Evolutionary conservation across 2,329 filamentous ascomycete genomes (phyloP).

Genomic region (Dactylellina cionopaga): DNA sequence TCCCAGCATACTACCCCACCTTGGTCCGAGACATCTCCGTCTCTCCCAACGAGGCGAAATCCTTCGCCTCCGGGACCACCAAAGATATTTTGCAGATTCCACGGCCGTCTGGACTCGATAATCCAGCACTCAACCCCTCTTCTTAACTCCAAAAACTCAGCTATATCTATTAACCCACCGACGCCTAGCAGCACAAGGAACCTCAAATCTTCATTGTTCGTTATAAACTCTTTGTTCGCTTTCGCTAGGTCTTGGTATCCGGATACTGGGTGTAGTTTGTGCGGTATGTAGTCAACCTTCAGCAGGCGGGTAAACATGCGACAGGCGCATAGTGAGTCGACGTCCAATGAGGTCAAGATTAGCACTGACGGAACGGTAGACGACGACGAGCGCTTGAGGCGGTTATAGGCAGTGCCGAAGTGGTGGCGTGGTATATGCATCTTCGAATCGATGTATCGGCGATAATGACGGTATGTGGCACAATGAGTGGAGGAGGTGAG

Average conservation of each 20-base stretch:
- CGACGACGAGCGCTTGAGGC: conserved; percentile 89
- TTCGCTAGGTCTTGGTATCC: conserved; percentile 90
- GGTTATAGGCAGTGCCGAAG: conserved; percentile 88
- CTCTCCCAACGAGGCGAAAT: conserved; percentile 32
- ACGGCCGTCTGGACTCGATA: conserved; percentile 87
- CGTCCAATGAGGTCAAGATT: conserved; percentile 90
- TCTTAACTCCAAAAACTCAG: conserved; percentile 79
- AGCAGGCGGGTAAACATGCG: conserved; percentile 92
- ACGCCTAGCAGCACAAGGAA: conserved; percentile 91
- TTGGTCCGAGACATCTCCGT: conserved; percentile 30
- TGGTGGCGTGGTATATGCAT: conserved; percentile 96
- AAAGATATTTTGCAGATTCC: conserved; percentile 95
- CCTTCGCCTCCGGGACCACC: conserved; percentile 66
- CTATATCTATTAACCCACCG: conserved; percentile 88
- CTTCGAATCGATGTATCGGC: neutral
- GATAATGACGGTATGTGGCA: neutral
- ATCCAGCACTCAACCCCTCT: conserved; percentile 92
- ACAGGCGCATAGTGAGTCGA: conserved; percentile 93
- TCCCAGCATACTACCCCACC: conserved; percentile 89
- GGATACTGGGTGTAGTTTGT: conserved; percentile 94
- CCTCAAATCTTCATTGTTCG: conserved; percentile 56
- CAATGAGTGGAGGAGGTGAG: neutral
- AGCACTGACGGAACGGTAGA: conserved; percentile 80
- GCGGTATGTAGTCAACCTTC: conserved; percentile 95
- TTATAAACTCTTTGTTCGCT: conserved; percentile 55